Evolutionary conservation across 306 rosid genomes (phyloP).

Genomic region (Cyclanthera cordifolia): DNA sequence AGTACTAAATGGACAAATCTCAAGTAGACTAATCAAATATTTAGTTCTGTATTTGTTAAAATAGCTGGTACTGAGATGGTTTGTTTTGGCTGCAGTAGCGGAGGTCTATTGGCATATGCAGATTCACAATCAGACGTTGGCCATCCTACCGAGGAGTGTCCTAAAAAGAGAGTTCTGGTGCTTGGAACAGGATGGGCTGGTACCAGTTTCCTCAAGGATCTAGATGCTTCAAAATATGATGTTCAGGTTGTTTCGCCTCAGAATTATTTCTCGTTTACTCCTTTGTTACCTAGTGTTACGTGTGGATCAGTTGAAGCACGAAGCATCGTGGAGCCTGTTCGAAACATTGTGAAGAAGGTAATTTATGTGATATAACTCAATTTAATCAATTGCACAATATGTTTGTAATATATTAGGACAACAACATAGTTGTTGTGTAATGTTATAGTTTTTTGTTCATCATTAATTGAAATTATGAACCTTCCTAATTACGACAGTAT

Average conservation of each 20-base stretch:
- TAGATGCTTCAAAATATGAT: constrained; percentile 71
- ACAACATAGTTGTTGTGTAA: neutral
- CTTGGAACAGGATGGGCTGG: constrained; percentile 99
- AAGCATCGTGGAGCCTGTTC: constrained; percentile 82
- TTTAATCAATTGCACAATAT: neutral
- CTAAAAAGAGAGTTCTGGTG: constrained; percentile 69
- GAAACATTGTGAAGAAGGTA: constrained; percentile 82
- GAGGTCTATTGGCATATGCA: constrained; percentile 72
- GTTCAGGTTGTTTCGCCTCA: constrained; percentile 82
- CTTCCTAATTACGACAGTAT: neutral
- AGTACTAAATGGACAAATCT: neutral
- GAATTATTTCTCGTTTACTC: constrained; percentile 90
- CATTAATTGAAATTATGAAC: neutral
- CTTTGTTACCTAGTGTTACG: constrained; percentile 84
- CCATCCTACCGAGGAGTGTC: constrained; percentile 21
- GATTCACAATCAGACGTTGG: constrained; percentile 43
- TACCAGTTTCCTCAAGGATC: constrained; percentile 74
- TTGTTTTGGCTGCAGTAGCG: constrained; percentile 48
- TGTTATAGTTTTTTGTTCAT: neutral
- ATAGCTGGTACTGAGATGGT: neutral
- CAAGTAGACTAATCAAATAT: neutral
- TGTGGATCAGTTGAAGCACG: constrained; percentile 97
- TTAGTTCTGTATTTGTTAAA: neutral
- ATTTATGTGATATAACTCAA: neutral
- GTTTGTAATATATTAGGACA: neutral